Base-by-base conservation (phyloP, 768 basidiomycete genomes). In the Lanmaoa pseudosensibilis region DNA sequence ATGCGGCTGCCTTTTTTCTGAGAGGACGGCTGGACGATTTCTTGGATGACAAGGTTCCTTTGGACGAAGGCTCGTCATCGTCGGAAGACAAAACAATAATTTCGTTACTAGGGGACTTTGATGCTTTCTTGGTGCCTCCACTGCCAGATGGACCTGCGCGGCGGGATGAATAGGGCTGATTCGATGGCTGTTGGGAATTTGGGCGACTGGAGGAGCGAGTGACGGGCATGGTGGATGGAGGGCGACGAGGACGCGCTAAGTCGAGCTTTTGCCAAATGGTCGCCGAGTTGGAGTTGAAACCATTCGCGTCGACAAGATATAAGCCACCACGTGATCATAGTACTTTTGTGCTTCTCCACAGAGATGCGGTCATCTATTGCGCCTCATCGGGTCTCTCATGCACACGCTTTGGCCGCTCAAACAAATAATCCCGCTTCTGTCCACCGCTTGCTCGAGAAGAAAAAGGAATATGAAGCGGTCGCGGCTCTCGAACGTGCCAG, bases 401-500 rank as follows among this genome's bases (percentile, higher is more conserved):
- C 73, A 8, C 66, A 76, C 40, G 74, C 37, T 67, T 72, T 55
- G 52, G 39, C 56, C 33, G 65, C 75, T 8, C 74, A 79, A 36
- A 70, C 73, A 8, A 75, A 75, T 40, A 78, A 75, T 48, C 74
- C 82, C 2, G 82, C 81, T 1, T 78, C 83, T 1, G 56, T 74
- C 2, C 77, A 82, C 18, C 86, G 85, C 60, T 78, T 89, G 43
- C 52, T 78, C 3, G 89, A 92, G 65, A 91, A 91, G 76, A 91
- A 89, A 75, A 91, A 89, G 66, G 90, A 92, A 68, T 83, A 77
- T 53, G 88, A 90, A 52, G 88, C 87, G 0, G 86, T 90, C 25
- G 78, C 82, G 21, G 89, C 89, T 1, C 75, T 92, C 6, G 87
- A 90, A 65, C 76, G 78, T 52, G 83, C 86, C 0, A 86, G 83